Evolutionary conservation across 2,329 filamentous ascomycete species (phyloP).

Genomic region (Trichothecium roseum): DNA sequence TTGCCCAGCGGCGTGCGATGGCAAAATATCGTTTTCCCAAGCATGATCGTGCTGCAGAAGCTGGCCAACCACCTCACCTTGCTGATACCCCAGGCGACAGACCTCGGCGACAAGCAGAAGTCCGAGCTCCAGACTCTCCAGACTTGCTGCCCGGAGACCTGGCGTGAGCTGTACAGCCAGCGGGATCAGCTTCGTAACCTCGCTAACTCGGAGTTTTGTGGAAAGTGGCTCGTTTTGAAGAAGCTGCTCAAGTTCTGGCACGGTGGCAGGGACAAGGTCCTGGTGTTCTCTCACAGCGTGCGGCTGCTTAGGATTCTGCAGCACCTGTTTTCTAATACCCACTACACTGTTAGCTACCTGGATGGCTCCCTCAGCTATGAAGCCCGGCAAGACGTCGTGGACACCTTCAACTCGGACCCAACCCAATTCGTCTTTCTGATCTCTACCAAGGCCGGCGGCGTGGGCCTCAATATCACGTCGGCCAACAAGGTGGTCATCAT

Average conservation of each 20-base stretch:
- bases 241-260: conserved; percentile 87
- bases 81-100: conserved; percentile 58
- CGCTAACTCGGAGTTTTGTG: conserved; percentile 83
- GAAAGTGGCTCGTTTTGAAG: conserved; percentile 89
- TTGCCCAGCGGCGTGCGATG: conserved; percentile 53
- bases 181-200: conserved; percentile 72
- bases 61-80: conserved; percentile 88
- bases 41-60: conserved; percentile 74
- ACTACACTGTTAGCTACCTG: conserved; percentile 84
- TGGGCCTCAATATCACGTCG: conserved; percentile 91
- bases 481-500: conserved; percentile 98
- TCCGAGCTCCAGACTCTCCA: conserved; percentile 67
- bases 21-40: conserved; percentile 74
- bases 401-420: conserved; percentile 84
- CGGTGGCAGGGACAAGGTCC: conserved; percentile 79
- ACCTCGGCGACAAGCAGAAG: conserved; percentile 62
- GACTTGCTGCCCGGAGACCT: conserved; percentile 63
- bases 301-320: conserved; percentile 74
- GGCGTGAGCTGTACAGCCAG: conserved; percentile 62
- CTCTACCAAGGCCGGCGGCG: conserved; percentile 83
- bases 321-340: conserved; percentile 76
- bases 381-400: conserved; percentile 71
- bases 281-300: conserved; percentile 91
- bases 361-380: conserved; percentile 78
- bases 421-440: conserved; percentile 91